Evolutionary conservation across 2,329 filamentous ascomycete species (phyloP).

Genomic region (Paraconiothyrium brasiliense): DNA sequence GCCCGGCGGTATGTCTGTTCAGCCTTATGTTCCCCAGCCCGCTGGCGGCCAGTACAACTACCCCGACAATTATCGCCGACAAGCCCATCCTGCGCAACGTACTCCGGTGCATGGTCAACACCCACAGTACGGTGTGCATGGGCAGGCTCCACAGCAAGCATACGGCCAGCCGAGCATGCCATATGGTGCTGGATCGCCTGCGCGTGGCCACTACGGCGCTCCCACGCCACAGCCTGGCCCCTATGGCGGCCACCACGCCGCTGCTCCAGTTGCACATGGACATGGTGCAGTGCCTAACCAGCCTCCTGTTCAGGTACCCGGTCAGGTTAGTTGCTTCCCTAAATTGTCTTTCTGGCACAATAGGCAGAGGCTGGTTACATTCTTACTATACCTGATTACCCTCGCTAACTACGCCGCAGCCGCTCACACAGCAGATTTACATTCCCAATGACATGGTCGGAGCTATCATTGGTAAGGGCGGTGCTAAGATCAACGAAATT

Average conservation of each 20-base stretch:
- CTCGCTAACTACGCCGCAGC: slow-evolving; percentile 45
- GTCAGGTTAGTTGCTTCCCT: slow-evolving; percentile 57
- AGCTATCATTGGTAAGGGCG: slow-evolving; percentile 98
- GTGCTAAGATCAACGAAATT: slow-evolving; percentile 99
- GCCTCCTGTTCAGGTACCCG: slow-evolving; percentile 70
- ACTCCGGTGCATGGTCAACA: slow-evolving; percentile 78
- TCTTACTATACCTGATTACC: not conserved
- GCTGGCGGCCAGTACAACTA: slow-evolving; percentile 92
- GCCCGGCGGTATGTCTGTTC: slow-evolving; percentile 97
- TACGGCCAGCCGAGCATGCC: slow-evolving; percentile 72
- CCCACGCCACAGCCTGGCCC: slow-evolving; percentile 79
- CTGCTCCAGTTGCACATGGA: slow-evolving; percentile 62
- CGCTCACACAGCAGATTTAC: slow-evolving; percentile 96
- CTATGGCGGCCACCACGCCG: slow-evolving; percentile 67
- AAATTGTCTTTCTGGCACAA: not conserved
- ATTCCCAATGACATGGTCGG: slow-evolving; percentile 99
- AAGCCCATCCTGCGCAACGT: slow-evolving; percentile 71
- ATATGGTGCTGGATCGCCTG: slow-evolving; percentile 77
- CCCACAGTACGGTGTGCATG: slow-evolving; percentile 70
- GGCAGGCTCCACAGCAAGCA: slow-evolving; percentile 61
- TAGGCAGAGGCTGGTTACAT: not conserved
- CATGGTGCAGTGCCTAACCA: slow-evolving; percentile 75
- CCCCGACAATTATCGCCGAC: slow-evolving; percentile 83
- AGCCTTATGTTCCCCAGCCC: slow-evolving; percentile 95
- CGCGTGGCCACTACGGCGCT: slow-evolving; percentile 77